Base-by-base conservation (phyloP, 208 protist genomes). In the Vickermania ingenoplastis region DNA sequence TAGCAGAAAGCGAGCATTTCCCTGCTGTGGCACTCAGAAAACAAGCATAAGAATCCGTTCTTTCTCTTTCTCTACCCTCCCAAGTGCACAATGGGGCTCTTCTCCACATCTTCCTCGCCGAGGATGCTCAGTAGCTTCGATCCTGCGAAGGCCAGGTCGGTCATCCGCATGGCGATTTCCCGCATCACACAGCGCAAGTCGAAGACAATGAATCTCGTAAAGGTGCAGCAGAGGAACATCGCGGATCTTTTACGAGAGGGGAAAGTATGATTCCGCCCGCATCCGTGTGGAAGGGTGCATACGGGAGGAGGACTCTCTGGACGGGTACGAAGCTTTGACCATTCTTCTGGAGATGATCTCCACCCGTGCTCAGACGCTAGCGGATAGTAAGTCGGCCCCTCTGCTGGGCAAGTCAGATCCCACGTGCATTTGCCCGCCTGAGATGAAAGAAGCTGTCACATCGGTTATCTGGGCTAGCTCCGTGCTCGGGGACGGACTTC, bases 181-280 rank as follows among this genome's bases (percentile, higher is more conserved):
- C 88, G 91, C 21, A 63, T 96, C 2, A 61, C 66, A n/a, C 87
- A 92, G 77, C 87, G 92, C 59, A 83, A 88, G 59, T 92, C 89
- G 69, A 96, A 96, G 71, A 57, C 86, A 30, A 61, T 84, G 1
- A 96, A 95, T 71, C 79, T 67, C 63, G 81, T 95, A n/a, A 95
- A 94, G 72, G 75, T 77, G 45, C 83, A 93, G 65, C 69, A 86
- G 7, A 74, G 84, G 41, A 65, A 77, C 48, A 73, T 97, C 26
- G 92, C 89, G 0, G 81, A 91, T 63, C 73, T 95, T 23, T 77
- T 97, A 21, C 77, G 80, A 1, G 66, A 85, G 27, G 80, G 83
- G 48, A n/a, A 97, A 97, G 74, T 92, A 95, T 56, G 92, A 97
- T 58, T 82, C 79, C 0, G 92, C 92, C 3, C 87, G 87, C 53